A percentile compares a stretch with the other conserved stretches of the same genome.
These are phyloP conservation scores for Epichloe gansuensis DNA, from an alignment of 2,329 filamentous ascomycete species.

Conservation along the genomic window DNA sequence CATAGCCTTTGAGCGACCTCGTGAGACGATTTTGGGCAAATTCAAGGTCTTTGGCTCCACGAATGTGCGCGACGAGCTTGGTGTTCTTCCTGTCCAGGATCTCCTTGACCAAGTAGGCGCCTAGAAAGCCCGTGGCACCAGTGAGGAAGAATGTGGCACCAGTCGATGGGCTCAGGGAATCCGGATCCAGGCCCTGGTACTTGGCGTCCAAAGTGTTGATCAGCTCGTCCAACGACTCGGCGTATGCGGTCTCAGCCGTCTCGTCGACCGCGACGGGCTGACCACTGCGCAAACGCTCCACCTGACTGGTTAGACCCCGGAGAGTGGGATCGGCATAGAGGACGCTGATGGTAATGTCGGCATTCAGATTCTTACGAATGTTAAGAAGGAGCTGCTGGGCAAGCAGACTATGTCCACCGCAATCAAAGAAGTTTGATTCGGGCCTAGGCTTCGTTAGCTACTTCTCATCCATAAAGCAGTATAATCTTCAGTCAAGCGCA, in stretches of 20 bases:
- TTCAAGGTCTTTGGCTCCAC: conserved; percentile 46
- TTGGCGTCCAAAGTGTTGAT: conserved; percentile 33
- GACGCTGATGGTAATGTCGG: conserved; percentile 19
- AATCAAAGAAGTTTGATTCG: conserved; percentile 22
- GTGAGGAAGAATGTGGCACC: conserved; percentile 62
- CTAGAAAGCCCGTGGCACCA: conserved; percentile 69
- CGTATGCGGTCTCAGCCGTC: conserved; percentile 34
- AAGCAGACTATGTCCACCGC: conserved; percentile 34
- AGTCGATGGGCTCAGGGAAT: conserved; percentile 23
- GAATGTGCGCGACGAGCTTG: conserved; percentile 59
- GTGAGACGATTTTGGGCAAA: conserved; percentile 53
- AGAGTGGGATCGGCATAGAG: conserved; percentile 21
- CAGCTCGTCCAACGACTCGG: conserved; percentile 40
- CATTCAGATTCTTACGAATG: conserved; percentile 17
- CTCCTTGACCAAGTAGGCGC: conserved; percentile 67
- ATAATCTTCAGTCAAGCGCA: too few species aligned
- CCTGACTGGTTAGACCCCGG: conserved; percentile 16
- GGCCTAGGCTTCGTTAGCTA: background rate
- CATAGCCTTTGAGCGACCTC: conserved; percentile 61
- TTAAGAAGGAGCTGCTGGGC: conserved; percentile 66
- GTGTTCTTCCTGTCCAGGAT: conserved; percentile 39
- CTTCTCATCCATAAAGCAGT: too few species aligned
- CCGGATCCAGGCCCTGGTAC: conserved; percentile 11
- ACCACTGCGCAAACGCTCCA: conserved; percentile 11
- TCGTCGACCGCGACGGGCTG: conserved; percentile 14